Conservation (phyloP, 352 stramenopile genomes). For the Globisporangium nagaii region DNA sequence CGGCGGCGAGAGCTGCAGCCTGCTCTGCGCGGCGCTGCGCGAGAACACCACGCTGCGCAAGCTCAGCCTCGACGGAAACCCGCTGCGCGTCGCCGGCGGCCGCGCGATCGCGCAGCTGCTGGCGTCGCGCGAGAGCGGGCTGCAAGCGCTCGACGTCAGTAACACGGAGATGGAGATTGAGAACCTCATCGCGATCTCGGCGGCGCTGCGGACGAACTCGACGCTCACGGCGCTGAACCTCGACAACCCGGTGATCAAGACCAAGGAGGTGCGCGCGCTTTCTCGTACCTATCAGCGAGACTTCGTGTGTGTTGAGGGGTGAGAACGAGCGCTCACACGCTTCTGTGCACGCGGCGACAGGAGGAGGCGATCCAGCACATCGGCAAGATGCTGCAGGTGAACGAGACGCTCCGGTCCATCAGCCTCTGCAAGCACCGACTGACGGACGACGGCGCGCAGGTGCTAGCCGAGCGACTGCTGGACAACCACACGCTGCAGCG, state of each 20-base stretch:
- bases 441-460: constrained; percentile 58
- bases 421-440: constrained; percentile 72
- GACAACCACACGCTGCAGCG: constrained; percentile 55
- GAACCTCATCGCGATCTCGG: constrained; percentile 64
- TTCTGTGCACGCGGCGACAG: neutral
- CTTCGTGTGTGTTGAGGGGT: too few species aligned
- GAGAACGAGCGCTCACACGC: too few species aligned
- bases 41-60: constrained; percentile 28
- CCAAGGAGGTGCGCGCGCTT: too few species aligned
- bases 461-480: constrained; percentile 64
- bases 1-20: constrained; percentile 44
- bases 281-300: too few species aligned
- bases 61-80: constrained; percentile 51
- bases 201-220: constrained; percentile 37
- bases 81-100: constrained; percentile 37
- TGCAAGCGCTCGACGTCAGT: constrained; percentile 48
- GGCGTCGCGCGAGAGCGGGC: constrained; percentile 15
- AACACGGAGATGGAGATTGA: constrained; percentile 53
- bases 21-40: constrained; percentile 48
- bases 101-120: constrained; percentile 51
- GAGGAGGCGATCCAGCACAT: constrained; percentile 69
- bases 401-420: constrained; percentile 41
- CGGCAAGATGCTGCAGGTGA: constrained; percentile 74
- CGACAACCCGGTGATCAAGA: constrained; percentile 52
- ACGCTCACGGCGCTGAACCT: constrained; percentile 39